Evolutionary conservation across 768 basidiomycete species (phyloP).

Genomic region (Suillus alpinus): DNA sequence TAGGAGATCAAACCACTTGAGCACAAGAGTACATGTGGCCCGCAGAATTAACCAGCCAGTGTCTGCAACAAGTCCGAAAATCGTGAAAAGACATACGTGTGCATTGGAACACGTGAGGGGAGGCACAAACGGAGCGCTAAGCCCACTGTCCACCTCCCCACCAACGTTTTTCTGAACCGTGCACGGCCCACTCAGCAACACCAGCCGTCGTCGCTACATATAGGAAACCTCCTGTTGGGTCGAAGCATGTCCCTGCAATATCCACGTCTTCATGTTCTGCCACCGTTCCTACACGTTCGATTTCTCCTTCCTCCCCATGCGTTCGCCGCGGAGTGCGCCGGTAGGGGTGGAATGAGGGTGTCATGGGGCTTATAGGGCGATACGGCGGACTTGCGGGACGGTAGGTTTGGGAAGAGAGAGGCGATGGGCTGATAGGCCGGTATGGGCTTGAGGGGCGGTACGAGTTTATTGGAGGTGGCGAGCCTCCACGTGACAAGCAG

Average conservation of each 20-base stretch:
- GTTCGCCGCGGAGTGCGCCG: background rate
- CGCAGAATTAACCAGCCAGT: background rate
- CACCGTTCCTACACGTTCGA: background rate
- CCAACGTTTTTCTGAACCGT: slow-evolving; percentile 72
- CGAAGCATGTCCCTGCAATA: slow-evolving; percentile 72
- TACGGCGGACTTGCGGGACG: background rate
- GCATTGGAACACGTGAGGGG: background rate
- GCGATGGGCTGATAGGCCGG: slow-evolving; percentile 30
- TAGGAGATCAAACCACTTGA: background rate
- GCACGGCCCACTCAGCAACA: slow-evolving; percentile 75
- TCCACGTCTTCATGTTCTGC: slow-evolving; percentile 35
- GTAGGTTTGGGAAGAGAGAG: slow-evolving; percentile 8
- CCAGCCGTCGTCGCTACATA: slow-evolving; percentile 67
- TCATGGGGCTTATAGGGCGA: slow-evolving; percentile 7
- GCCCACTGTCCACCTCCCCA: slow-evolving; percentile 54
- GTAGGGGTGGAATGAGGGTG: background rate
- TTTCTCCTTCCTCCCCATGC: background rate
- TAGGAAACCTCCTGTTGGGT: slow-evolving; percentile 62
- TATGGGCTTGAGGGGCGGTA: background rate
- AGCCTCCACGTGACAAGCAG: slow-evolving; percentile 49
- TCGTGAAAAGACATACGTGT: background rate
- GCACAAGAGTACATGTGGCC: background rate
- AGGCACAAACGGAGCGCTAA: background rate
- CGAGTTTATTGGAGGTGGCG: slow-evolving; percentile 32
- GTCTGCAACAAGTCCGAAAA: background rate